These are phyloP conservation scores for Alternaria triticimaculans DNA, from an alignment of 2,329 filamentous ascomycete species.

Conservation along the genomic window DNA sequence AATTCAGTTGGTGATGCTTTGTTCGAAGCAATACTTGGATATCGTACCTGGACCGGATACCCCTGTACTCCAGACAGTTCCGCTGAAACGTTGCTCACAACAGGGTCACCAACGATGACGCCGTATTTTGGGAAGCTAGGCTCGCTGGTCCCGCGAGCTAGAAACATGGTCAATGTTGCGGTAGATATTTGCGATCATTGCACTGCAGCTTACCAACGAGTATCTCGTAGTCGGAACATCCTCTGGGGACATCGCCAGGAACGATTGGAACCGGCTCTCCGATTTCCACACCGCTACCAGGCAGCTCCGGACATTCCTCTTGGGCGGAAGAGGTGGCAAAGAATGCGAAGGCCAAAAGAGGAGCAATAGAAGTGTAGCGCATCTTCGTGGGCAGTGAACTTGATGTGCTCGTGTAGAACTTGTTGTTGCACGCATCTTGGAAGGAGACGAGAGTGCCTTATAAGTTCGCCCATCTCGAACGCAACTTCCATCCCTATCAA, in stretches of 20 bases:
- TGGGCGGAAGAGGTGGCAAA: not conserved
- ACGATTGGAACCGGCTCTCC: constrained; percentile 6
- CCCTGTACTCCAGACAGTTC: constrained; percentile 6
- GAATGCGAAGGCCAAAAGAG: not conserved
- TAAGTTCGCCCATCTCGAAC: not conserved
- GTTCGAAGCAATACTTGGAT: not conserved
- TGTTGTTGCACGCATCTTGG: not conserved
- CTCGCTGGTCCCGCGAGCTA: constrained; percentile 7
- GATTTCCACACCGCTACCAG: not conserved
- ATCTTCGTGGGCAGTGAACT: not conserved
- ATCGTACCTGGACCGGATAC: constrained; percentile 7
- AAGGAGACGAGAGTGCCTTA: not conserved
- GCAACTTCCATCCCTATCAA: not conserved
- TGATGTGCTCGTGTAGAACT: not conserved
- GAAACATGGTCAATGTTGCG: not conserved
- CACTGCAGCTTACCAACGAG: constrained; percentile 1
- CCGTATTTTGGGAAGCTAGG: constrained; percentile 7
- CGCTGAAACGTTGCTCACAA: constrained; percentile 8
- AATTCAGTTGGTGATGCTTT: not conserved
- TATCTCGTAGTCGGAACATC: constrained; percentile 7
- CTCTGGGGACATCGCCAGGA: constrained; percentile 2
- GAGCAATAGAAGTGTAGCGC: not conserved
- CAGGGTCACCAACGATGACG: constrained; percentile 7
- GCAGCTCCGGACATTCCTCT: not conserved
- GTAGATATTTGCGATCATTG: not conserved